phyloP scores from a whole-genome alignment of 257 asterid species.

The Salvia splendens region DNA sequence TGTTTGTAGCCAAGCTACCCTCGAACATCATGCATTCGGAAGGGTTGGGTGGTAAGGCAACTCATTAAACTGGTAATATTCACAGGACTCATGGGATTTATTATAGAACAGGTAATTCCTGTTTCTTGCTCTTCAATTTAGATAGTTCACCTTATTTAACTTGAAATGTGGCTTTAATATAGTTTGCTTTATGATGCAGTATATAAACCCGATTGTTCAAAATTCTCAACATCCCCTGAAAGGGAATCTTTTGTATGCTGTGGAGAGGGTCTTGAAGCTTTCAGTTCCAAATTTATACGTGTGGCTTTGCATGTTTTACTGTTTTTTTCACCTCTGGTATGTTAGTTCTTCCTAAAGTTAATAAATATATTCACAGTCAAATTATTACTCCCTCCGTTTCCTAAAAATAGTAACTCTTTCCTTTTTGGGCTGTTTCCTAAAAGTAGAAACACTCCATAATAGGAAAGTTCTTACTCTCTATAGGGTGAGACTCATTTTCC shows the following conservation, averaged over 20 bases:
- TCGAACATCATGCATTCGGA: conserved; percentile 75
- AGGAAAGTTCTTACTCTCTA: too few relatives aligned
- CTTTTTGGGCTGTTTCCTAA: too few relatives aligned
- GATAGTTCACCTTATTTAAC: conserved; percentile 16
- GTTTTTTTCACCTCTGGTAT: conserved; percentile 96
- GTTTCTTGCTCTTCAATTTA: conserved; percentile 27
- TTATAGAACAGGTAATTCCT: conserved; percentile 78
- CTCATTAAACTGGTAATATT: conserved; percentile 80
- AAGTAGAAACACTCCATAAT: too few relatives aligned
- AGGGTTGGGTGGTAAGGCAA: conserved; percentile 95
- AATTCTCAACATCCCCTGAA: conserved; percentile 95
- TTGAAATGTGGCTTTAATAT: conserved; percentile 24
- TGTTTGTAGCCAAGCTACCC: conserved; percentile 87
- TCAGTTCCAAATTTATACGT: conserved; percentile 94
- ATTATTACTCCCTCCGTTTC: not conserved
- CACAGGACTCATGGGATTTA: conserved; percentile 92
- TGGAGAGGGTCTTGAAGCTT: conserved; percentile 96
- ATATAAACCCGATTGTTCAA: conserved; percentile 88
- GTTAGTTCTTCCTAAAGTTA: conserved; percentile 37
- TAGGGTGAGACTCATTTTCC: too few relatives aligned
- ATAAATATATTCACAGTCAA: conserved; percentile 9
- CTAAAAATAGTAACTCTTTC: too few relatives aligned
- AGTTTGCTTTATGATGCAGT: conserved; percentile 59
- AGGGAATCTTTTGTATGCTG: conserved; percentile 79
- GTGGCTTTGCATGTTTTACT: conserved; percentile 99